Evolutionary conservation across 176 grass and related monocot genomes (phyloP).

Genomic region (Poa pratensis): DNA sequence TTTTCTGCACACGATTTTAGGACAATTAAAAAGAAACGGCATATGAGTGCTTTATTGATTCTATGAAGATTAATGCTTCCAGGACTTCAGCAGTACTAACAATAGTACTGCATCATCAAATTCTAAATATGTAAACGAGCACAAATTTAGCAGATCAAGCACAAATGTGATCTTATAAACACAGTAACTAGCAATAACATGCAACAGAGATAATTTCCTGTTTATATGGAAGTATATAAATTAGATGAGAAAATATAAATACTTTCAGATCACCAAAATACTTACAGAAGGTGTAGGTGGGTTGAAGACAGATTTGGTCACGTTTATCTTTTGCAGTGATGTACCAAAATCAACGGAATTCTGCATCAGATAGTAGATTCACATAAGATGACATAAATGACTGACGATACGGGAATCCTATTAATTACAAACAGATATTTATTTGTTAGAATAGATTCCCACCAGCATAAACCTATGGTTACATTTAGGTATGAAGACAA

Average conservation of each 20-base stretch:
- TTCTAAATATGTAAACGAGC: neutral
- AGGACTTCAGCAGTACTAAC: neutral
- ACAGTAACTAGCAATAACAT: slow-evolving; percentile 21
- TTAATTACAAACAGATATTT: neutral
- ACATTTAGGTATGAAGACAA: neutral
- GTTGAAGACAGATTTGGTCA: slow-evolving; percentile 65
- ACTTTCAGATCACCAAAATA: slow-evolving; percentile 22
- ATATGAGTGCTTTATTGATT: neutral
- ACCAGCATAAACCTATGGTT: slow-evolving; percentile 5
- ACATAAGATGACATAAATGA: slow-evolving; percentile 7
- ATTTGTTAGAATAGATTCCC: neutral
- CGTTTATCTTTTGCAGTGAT: slow-evolving; percentile 61
- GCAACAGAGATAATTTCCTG: neutral
- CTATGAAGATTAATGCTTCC: neutral
- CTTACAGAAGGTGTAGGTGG: slow-evolving; percentile 78
- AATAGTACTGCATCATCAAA: neutral
- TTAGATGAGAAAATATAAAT: neutral
- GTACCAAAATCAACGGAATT: slow-evolving; percentile 72
- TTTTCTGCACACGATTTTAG: neutral
- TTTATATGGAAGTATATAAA: neutral
- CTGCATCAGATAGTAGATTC: slow-evolving; percentile 52
- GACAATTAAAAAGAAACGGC: neutral
- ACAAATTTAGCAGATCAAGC: slow-evolving; percentile 29
- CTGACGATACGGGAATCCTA: neutral
- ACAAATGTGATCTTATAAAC: neutral